A percentile compares a stretch with the other conserved stretches of the same genome.
Evolutionary conservation across 441 rosid genomes (phyloP).

Genomic region (Pelargonium citronellum): DNA sequence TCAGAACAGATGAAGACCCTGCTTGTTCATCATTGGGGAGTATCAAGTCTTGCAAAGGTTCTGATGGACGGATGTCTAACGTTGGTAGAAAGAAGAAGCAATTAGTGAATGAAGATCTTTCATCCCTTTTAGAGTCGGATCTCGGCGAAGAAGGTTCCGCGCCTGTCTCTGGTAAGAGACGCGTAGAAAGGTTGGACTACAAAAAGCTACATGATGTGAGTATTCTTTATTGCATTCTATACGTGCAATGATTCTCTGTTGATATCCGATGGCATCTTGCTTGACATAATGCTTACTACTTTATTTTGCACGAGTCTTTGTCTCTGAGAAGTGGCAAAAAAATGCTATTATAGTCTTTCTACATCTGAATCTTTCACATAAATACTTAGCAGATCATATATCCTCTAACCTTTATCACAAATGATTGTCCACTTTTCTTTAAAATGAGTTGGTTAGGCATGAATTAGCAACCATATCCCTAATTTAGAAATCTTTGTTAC

Average conservation of each 20-base stretch:
- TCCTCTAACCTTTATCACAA: too few relatives aligned
- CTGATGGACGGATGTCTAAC: conserved; percentile 24
- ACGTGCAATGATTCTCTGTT: neutral
- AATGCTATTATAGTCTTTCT: neutral
- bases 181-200: conserved; percentile 75
- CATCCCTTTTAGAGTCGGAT: conserved; percentile 36
- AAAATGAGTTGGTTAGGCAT: too few relatives aligned
- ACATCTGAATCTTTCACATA: neutral
- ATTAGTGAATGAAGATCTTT: conserved; percentile 26
- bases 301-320: neutral
- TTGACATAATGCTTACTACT: neutral
- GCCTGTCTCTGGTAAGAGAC: conserved; percentile 48
- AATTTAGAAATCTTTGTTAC: too few relatives aligned
- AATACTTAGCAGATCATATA: too few relatives aligned
- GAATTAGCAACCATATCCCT: neutral
- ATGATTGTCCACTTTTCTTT: too few relatives aligned
- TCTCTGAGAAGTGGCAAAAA: neutral
- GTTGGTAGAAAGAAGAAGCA: conserved; percentile 25
- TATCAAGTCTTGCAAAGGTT: conserved; percentile 18
- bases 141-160: conserved; percentile 32
- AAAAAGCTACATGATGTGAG: conserved; percentile 85
- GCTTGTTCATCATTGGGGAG: conserved; percentile 11
- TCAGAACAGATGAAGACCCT: conserved; percentile 31
- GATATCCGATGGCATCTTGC: neutral
- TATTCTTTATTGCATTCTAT: conserved; percentile 16